Conservation (phyloP, 345 rosid species). For the Eucalyptus marginata region DNA sequence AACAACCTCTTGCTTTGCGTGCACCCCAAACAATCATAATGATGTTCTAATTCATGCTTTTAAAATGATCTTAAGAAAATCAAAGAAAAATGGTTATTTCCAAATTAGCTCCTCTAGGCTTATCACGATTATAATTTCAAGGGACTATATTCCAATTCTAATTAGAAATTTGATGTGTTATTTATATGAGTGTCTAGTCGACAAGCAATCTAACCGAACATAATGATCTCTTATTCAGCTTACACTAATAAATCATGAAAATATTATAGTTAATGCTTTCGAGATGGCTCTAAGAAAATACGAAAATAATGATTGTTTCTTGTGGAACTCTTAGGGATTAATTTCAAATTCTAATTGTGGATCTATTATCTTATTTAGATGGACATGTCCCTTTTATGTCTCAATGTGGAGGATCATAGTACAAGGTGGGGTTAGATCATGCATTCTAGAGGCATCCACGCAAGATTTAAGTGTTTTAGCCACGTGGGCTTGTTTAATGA, state of each 20-base stretch:
- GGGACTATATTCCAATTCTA: neutral
- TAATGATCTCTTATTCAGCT: neutral
- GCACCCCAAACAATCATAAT: neutral
- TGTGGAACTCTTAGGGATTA: neutral
- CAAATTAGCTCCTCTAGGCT: neutral
- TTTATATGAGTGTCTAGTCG: neutral
- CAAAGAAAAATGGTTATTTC: neutral
- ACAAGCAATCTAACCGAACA: neutral
- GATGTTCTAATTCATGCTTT: neutral
- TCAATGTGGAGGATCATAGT: neutral
- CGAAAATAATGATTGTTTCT: neutral
- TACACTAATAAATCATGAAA: neutral
- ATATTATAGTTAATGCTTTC: neutral
- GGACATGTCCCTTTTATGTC: neutral
- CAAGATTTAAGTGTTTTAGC: neutral
- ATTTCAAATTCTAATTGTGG: neutral
- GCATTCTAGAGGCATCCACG: neutral
- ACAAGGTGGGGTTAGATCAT: neutral
- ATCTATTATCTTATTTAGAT: neutral
- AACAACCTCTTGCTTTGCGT: neutral
- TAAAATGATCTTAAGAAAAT: neutral
- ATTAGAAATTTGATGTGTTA: neutral
- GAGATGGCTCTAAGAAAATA: neutral
- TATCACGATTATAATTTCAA: neutral
- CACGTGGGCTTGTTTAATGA: neutral